Evolutionary conservation across 2,329 filamentous ascomycete species (phyloP).

Genomic region (Tolypocladium sp.): DNA sequence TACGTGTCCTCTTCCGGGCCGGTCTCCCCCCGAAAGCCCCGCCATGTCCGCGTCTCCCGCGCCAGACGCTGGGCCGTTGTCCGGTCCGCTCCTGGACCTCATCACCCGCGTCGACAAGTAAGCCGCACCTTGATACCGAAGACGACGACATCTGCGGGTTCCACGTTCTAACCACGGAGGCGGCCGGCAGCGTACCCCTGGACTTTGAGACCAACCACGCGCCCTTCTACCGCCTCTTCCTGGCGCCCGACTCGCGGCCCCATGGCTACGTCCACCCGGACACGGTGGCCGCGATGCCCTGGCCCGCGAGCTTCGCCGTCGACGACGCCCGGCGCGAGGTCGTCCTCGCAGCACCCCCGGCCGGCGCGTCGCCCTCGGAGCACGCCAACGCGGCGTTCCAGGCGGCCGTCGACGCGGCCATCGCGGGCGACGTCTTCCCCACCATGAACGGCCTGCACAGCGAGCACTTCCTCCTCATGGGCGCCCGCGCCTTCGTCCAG

Average conservation of each 20-base stretch:
- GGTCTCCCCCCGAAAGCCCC: not conserved
- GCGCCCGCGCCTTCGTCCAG: slow-evolving; percentile 23
- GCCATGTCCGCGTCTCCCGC: not conserved
- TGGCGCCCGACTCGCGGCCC: slow-evolving; percentile 33
- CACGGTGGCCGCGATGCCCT: slow-evolving; percentile 37
- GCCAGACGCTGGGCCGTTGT: not conserved
- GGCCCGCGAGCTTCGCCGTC: slow-evolving; percentile 30
- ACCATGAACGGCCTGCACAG: slow-evolving; percentile 28
- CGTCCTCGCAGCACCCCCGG: slow-evolving; percentile 17
- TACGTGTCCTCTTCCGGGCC: not conserved
- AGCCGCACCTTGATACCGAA: slow-evolving; percentile 2
- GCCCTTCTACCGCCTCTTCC: slow-evolving; percentile 35
- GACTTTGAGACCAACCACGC: slow-evolving; percentile 25
- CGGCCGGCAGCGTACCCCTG: slow-evolving; percentile 32
- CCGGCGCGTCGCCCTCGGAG: slow-evolving; percentile 11
- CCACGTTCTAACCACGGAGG: slow-evolving; percentile 4
- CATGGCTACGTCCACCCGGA: slow-evolving; percentile 41
- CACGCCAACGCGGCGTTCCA: slow-evolving; percentile 30
- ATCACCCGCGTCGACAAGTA: slow-evolving; percentile 34
- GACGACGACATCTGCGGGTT: too few species aligned
- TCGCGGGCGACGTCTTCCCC: slow-evolving; percentile 26
- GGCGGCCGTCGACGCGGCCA: slow-evolving; percentile 26
- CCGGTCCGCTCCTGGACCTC: slow-evolving; percentile 21
- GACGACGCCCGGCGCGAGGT: slow-evolving; percentile 21
- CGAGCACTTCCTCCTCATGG: slow-evolving; percentile 32